Percentiles rank a stretch among this genome's conserved stretches.
These are phyloP conservation scores for Lipomyces oligophaga DNA, from an alignment of 805 yeast genomes.

Conservation along the genomic window DNA sequence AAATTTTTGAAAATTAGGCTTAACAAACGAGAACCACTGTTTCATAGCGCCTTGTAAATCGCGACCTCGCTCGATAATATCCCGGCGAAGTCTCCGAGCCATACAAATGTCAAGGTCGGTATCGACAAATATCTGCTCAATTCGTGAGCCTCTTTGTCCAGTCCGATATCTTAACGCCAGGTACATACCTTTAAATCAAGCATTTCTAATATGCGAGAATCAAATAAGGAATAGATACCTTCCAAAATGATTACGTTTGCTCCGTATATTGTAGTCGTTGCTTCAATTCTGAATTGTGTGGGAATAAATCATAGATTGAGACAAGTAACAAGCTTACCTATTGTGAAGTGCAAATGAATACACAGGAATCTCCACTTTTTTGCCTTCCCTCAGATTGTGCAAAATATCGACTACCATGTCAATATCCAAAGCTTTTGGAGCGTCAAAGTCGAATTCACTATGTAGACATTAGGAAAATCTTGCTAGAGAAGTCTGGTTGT, in stretches of 20 bases:
- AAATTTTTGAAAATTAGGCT: constrained; percentile 79
- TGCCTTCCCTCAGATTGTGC: constrained; percentile 63
- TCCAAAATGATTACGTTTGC: constrained; percentile 91
- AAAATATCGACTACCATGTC: constrained; percentile 66
- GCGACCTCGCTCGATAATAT: constrained; percentile 79
- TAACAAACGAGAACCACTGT: constrained; percentile 89
- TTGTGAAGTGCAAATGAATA: constrained; percentile 62
- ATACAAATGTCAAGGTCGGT: constrained; percentile 91
- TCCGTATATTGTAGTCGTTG: constrained; percentile 76
- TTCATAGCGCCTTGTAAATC: constrained; percentile 75
- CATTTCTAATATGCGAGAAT: constrained; percentile 60
- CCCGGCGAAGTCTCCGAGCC: constrained; percentile 82
- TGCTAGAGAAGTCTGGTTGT: neutral
- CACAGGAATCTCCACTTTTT: constrained; percentile 60
- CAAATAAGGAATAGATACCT: constrained; percentile 81
- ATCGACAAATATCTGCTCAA: constrained; percentile 59
- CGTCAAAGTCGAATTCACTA: constrained; percentile 79
- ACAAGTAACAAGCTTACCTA: constrained; percentile 20
- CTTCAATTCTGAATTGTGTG: constrained; percentile 53
- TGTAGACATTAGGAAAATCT: neutral
- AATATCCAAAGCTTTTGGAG: constrained; percentile 78
- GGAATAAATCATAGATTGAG: neutral
- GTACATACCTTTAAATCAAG: constrained; percentile 70
- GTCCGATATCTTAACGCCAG: too few relatives aligned
- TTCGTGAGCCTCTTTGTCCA: neutral